Conservation (phyloP, 225 moss, liverwort and hornwort species). For the Physcomitrium patens region DNA sequence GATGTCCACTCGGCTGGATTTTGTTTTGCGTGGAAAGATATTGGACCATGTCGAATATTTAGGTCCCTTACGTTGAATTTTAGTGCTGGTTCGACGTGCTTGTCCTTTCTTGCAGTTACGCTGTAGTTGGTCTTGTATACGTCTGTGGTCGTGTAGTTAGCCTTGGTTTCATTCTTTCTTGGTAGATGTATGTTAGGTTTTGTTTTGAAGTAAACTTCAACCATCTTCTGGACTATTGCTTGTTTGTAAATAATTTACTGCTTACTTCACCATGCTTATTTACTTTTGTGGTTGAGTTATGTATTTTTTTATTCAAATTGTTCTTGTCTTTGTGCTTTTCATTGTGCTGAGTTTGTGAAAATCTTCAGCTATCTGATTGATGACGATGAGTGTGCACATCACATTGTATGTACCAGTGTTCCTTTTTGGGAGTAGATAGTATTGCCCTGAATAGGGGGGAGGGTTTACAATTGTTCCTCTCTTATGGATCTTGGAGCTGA, state of each 20-base stretch:
- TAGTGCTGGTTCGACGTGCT: conserved; percentile 23
- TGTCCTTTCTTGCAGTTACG: conserved; percentile 11
- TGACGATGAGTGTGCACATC: background rate
- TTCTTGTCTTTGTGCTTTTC: background rate
- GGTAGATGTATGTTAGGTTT: conserved; percentile 32
- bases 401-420: background rate
- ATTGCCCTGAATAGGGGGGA: background rate
- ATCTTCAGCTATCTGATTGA: background rate
- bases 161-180: conserved; percentile 12
- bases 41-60: conserved; percentile 25
- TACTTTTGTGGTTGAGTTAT: background rate
- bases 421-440: background rate
- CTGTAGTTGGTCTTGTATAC: conserved; percentile 13
- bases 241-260: background rate
- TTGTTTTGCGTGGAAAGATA: conserved; percentile 14
- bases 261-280: background rate
- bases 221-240: background rate
- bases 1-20: background rate
- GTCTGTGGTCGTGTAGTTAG: conserved; percentile 7
- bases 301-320: background rate
- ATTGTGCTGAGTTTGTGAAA: background rate
- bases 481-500: background rate
- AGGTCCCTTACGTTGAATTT: conserved; percentile 17
- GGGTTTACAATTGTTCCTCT: background rate
- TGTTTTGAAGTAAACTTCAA: background rate